These are phyloP conservation scores for Stenogyne calaminthoides DNA, from an alignment of 305 asterid genomes.

Conservation along the genomic window DNA sequence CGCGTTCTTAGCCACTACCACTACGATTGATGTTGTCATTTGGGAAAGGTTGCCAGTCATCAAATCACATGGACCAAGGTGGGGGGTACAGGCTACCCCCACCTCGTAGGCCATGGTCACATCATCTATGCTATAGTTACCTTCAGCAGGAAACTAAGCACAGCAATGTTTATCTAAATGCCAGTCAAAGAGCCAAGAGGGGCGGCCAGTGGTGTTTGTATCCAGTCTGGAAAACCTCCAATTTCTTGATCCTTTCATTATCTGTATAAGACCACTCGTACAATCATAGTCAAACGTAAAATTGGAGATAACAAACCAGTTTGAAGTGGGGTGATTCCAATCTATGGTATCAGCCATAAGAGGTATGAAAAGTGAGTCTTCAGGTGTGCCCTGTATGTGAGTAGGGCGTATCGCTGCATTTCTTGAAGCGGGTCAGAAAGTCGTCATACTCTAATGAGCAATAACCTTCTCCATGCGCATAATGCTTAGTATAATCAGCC, in stretches of 20 bases:
- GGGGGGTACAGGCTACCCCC: background rate
- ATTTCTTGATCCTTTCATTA: background rate
- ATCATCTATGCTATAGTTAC: background rate
- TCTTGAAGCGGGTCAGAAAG: background rate
- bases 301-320: background rate
- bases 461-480: background rate
- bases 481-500: background rate
- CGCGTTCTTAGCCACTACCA: background rate
- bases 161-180: background rate
- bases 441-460: background rate
- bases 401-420: background rate
- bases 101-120: background rate
- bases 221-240: background rate
- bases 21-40: background rate
- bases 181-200: constrained; percentile 1
- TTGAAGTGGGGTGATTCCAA: background rate
- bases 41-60: background rate
- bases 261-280: background rate
- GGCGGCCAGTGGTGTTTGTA: background rate
- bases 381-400: background rate
- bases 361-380: constrained; percentile 1
- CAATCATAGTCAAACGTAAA: background rate
- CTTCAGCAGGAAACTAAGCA: constrained; percentile 1
- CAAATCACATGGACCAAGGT: background rate
- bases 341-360: background rate